phyloP scores from a whole-genome alignment of 257 asterid species.

The Solanum infundibuliforme region DNA sequence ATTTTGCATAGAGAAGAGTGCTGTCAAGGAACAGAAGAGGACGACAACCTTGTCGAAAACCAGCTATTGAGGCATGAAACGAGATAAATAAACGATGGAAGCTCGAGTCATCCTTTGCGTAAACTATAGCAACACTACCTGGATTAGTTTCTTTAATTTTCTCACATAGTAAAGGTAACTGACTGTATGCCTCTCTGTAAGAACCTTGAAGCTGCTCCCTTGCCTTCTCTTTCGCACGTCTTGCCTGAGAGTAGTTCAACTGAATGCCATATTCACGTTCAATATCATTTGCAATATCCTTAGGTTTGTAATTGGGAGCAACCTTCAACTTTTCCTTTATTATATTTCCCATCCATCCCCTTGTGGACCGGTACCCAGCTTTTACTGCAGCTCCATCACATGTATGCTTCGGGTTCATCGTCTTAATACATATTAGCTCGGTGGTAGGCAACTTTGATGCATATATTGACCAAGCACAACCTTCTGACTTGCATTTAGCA shows the following conservation, averaged over 20 bases:
- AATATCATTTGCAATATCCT: slow-evolving; percentile 88
- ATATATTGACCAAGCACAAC: slow-evolving; percentile 93
- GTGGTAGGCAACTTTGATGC: slow-evolving; percentile 94
- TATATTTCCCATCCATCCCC: slow-evolving; percentile 97
- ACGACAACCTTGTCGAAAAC: slow-evolving; percentile 75
- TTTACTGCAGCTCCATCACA: slow-evolving; percentile 86
- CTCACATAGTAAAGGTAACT: slow-evolving; percentile 75
- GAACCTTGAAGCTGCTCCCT: slow-evolving; percentile 99
- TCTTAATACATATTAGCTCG: slow-evolving; percentile 85
- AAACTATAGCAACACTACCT: slow-evolving; percentile 72
- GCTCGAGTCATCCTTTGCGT: slow-evolving; percentile 91
- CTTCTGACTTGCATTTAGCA: slow-evolving; percentile 92
- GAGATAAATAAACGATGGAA: slow-evolving; percentile 75
- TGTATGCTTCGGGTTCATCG: slow-evolving; percentile 77
- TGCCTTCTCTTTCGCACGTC: slow-evolving; percentile 99
- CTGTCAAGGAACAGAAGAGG: slow-evolving; percentile 90
- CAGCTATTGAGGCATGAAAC: slow-evolving; percentile 81
- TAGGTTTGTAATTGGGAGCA: slow-evolving; percentile 89
- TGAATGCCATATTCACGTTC: slow-evolving; percentile 95
- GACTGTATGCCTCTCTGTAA: slow-evolving; percentile 85
- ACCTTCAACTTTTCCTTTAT: slow-evolving; percentile 84
- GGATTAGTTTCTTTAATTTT: slow-evolving; percentile 94
- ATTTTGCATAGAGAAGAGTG: slow-evolving; percentile 88
- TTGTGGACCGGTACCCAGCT: slow-evolving; percentile 92
- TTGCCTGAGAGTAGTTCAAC: slow-evolving; percentile 90